Conservation (phyloP, 306 rosid species). For the Castanea crenata region DNA sequence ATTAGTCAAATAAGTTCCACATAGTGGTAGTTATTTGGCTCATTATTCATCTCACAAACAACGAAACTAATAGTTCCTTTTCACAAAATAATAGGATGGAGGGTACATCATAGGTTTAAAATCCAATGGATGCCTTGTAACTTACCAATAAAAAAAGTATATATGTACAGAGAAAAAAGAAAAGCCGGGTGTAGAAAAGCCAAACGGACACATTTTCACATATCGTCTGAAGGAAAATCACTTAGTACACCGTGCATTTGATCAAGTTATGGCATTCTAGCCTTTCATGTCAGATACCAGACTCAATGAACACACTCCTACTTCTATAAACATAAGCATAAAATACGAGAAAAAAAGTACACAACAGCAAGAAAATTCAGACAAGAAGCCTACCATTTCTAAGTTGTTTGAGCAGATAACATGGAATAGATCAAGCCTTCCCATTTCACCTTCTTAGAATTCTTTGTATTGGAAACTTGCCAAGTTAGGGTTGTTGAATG, state of each 20-base stretch:
- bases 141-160: background rate
- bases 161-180: background rate
- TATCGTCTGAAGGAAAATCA: conserved; percentile 1
- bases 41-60: conserved; percentile 1
- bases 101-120: too few species aligned
- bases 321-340: conserved; percentile 18
- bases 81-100: too few species aligned
- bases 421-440: conserved; percentile 18
- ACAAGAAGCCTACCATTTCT: conserved; percentile 36
- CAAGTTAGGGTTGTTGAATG: conserved; percentile 18
- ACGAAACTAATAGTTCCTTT: background rate
- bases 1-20: background rate
- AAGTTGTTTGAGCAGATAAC: conserved; percentile 14
- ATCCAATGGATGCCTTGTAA: too few species aligned
- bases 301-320: conserved; percentile 19
- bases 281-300: conserved; percentile 26
- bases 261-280: conserved; percentile 14
- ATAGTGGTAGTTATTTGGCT: background rate
- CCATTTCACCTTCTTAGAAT: conserved; percentile 22
- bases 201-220: conserved; percentile 1
- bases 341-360: conserved; percentile 2
- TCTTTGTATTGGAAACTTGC: conserved; percentile 8
- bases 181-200: too few species aligned
- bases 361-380: conserved; percentile 26
- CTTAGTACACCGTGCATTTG: background rate